These are phyloP conservation scores for Coemansia sp. DNA, from an alignment of 192 early-diverging fungal species.

Conservation along the genomic window DNA sequence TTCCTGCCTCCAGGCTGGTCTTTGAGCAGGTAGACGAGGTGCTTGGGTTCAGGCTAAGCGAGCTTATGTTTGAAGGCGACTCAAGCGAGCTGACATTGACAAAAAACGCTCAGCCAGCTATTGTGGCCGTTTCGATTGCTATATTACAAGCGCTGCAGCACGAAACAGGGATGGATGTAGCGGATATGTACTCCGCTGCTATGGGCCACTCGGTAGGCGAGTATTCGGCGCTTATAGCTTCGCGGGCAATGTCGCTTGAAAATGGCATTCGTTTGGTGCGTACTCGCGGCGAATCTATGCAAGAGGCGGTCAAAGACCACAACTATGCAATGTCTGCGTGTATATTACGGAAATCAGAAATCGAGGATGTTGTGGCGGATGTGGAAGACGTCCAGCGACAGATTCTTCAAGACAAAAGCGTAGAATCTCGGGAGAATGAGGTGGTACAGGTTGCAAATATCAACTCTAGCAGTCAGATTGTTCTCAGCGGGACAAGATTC, in stretches of 20 bases:
- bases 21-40: slow-evolving; percentile 90
- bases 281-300: slow-evolving; percentile 86
- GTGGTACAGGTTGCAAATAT: slow-evolving; percentile 87
- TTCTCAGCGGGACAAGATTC: slow-evolving; percentile 83
- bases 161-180: slow-evolving; percentile 77
- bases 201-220: slow-evolving; percentile 95
- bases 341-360: slow-evolving; percentile 68
- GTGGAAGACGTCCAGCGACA: slow-evolving; percentile 41
- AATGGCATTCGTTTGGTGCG: slow-evolving; percentile 88
- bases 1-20: slow-evolving; percentile 69
- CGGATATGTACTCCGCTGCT: slow-evolving; percentile 71
- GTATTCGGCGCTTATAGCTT: slow-evolving; percentile 76
- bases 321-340: slow-evolving; percentile 88
- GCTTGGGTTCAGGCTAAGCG: slow-evolving; percentile 68
- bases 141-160: slow-evolving; percentile 78
- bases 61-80: slow-evolving; percentile 87
- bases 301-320: slow-evolving; percentile 66
- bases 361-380: slow-evolving; percentile 67
- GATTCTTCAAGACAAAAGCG: slow-evolving; percentile 11
- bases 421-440: slow-evolving; percentile 21
- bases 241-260: slow-evolving; percentile 62
- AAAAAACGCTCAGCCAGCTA: slow-evolving; percentile 88
- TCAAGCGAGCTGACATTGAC: slow-evolving; percentile 64
- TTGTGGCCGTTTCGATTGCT: slow-evolving; percentile 87
- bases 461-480: slow-evolving; percentile 80